Evolutionary conservation across 257 asterid genomes (phyloP), one percentile per base, ranked within the genome.

Genomic region (Solanum neorickii): DNA sequence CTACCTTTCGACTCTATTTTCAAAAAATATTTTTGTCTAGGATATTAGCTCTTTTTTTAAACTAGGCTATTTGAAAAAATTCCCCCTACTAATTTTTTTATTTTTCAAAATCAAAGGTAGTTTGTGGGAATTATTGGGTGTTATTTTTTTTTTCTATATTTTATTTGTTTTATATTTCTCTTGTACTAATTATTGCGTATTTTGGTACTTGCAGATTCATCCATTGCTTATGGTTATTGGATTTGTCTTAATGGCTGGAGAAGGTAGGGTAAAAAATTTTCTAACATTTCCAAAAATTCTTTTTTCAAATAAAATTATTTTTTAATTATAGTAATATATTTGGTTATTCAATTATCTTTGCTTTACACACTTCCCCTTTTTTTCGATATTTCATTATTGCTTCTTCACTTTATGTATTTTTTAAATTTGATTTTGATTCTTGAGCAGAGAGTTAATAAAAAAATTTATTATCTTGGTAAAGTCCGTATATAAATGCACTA

Each of bases 201-300:
- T 60, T 82, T 25, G 2, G 18, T 6, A 21, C 20, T 9, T 89
- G 91, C 93, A 94, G 98, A 62, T 93, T 86, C 98, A 94, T 16
- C 98, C 96, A 15, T 73, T 94, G 73, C 91, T 94, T 12, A 94
- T 94, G 98, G 86, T 92, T 84, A 46, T 93, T 47, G 97, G 97
- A 16, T 92, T 92, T 83, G 74, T 94, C 83, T 83, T 94, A 87
- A 42, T 91, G 12, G 85, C 88, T 2, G 98, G 98, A 75, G 92
- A 94, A 93, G 98, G 98, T 94, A 89, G 83, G 69, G 12, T 46
- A 39, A 5, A 5, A 68, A 3, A 3, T 62, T 29, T 8, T 5
- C 3, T 15, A 0, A 73, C 27, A 20, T 73, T 8, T 23, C 11
- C 0, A 35, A 27, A 27, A 10, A 31, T 3, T 1, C 0, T 8